Conservation (phyloP, 257 asterid genomes). For the Leptodermis oblonga region DNA sequence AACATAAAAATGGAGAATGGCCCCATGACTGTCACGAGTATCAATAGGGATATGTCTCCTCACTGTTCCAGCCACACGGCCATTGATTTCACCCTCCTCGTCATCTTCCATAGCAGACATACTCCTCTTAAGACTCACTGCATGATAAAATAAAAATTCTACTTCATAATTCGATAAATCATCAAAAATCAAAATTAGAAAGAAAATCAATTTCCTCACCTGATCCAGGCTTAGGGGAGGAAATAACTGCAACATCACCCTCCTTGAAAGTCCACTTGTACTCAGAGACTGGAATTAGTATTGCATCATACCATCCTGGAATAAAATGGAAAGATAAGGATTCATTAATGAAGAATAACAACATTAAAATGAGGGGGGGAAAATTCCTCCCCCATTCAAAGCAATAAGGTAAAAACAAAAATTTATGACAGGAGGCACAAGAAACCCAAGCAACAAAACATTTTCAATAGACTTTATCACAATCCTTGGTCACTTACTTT, state of each 20-base stretch:
- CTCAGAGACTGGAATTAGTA: constrained; percentile 64
- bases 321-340: constrained; percentile 3
- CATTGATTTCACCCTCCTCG: constrained; percentile 63
- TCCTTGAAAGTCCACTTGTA: constrained; percentile 91
- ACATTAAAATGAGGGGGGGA: background rate
- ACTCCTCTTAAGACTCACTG: constrained; percentile 69
- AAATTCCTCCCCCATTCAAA: background rate
- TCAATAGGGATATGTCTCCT: constrained; percentile 89
- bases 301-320: constrained; percentile 96
- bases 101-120: constrained; percentile 56
- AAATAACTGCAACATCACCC: constrained; percentile 98
- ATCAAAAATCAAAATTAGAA: constrained; percentile 14
- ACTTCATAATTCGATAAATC: background rate
- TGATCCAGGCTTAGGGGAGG: constrained; percentile 87
- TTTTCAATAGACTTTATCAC: background rate
- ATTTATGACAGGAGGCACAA: background rate
- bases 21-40: constrained; percentile 83
- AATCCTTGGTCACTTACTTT: background rate
- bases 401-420: background rate
- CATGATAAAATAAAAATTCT: constrained; percentile 17
- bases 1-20: constrained; percentile 86
- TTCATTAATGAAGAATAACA: background rate
- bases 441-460: constrained; percentile 2
- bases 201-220: constrained; percentile 37
- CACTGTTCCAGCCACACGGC: constrained; percentile 96